Evolutionary conservation across 768 basidiomycete genomes (phyloP), one percentile per base, ranked within the genome.

Genomic region (Gymnopilus junonius): DNA sequence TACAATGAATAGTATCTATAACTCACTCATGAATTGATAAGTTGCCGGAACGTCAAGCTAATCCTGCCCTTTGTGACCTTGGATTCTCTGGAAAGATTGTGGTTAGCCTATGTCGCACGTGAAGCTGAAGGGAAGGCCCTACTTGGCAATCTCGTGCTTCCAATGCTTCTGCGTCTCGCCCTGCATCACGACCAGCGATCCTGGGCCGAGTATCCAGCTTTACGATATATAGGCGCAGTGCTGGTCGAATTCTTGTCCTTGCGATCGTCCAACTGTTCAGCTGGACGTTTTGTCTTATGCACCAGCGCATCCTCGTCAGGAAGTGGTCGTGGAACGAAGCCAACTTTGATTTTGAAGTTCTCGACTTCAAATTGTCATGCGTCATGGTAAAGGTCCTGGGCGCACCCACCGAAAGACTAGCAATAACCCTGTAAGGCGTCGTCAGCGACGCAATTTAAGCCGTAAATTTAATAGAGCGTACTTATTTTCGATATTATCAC

Each of bases 131-230:
- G 58, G n/a, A 50, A 20, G 59, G 69, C 53, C 48, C 8, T 51
- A 74, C 75, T 69, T 76, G 2, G 75, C 73, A 35, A 76, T 76
- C 57, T 73, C 69, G 37, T 76, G 75, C 56, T 76, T 76, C 75
- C 75, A 76, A 48, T 67, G 65, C n/a, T 45, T 62, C 56, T 76
- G 75, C 0, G 75, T 76, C 17, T 72, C 71, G 4, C 75, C 75
- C 55, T 76, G 75, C 75, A 76, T 76, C 17, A 76, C 69, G 15
- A 76, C 69, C 25, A 76, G 50, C 2, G 75, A 76, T 2, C 75
- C 73, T 4, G 67, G 39, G 3, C 64, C 63, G 10, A 76, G 64
- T 1, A 59, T 58, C 73, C 72, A 76, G 21, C 61, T 69, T 59
- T 75, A 12, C 58, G 58, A 34, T 43, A 25, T 6, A 63, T 54